Evolutionary conservation across 2,329 filamentous ascomycete genomes (phyloP).

Genomic region (Penicillium sp.): DNA sequence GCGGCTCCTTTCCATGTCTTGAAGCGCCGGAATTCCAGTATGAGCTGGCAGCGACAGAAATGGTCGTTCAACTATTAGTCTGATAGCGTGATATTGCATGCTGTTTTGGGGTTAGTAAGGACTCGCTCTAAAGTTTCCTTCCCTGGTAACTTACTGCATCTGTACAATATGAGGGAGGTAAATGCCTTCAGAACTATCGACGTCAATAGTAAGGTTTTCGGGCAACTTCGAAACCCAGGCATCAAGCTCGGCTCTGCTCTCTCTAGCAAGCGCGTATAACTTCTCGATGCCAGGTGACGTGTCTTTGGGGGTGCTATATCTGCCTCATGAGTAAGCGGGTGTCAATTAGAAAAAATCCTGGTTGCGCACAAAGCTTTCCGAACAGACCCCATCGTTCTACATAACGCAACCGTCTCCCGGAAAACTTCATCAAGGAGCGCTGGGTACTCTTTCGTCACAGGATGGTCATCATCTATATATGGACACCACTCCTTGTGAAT

Average conservation of each 20-base stretch:
- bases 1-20: too few species aligned
- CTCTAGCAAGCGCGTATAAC: constrained; percentile 1
- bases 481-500: background rate
- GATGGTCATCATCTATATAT: background rate
- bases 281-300: background rate
- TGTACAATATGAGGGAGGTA: background rate
- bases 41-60: constrained; percentile 10
- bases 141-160: constrained; percentile 1
- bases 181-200: background rate
- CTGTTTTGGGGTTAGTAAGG: too few species aligned
- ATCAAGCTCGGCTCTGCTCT: background rate
- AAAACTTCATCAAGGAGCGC: constrained; percentile 2
- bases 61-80: constrained; percentile 18
- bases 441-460: too few species aligned
- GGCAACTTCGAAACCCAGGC: background rate
- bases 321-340: too few species aligned
- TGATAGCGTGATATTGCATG: constrained; percentile 23
- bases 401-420: constrained; percentile 11
- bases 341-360: too few species aligned
- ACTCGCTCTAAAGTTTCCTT: too few species aligned
- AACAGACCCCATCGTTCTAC: constrained; percentile 20
- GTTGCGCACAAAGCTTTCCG: constrained; percentile 21
- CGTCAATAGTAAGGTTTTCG: too few species aligned
- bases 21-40: too few species aligned
- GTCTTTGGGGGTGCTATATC: background rate